Evolutionary conservation across 2,329 filamentous ascomycete genomes (phyloP), one percentile per base, ranked within the genome.

Genomic region (Alternaria gaisen): DNA sequence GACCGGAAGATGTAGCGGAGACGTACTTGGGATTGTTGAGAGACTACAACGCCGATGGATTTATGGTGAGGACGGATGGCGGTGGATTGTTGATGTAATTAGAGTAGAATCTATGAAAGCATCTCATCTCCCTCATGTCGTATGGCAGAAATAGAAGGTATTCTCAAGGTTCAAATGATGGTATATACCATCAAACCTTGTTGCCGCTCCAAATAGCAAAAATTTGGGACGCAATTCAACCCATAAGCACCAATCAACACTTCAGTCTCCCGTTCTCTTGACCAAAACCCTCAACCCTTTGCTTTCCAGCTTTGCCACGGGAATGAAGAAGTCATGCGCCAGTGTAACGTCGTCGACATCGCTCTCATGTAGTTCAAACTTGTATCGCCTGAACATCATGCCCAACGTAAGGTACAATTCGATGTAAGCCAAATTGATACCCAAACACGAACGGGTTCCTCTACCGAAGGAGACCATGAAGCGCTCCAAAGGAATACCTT

Each of bases 11-110:
- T 63, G 72, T 78, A 22, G 76, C 69, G 4, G 83, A 85, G 76
- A 77, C 74, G 34, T 86, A 81, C 74, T 60, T 86, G 54, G 84
- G 80, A 66, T 67, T 80, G 22, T 76, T 86, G 78, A 81, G 72
- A 72, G 83, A 85, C 72, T 56, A 67, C 59, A 83, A 83, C 70
- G 70, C 81, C 28, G 80, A 80, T 18, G 84, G 82, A 5, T 77
- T 72, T 30, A 74, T 83, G 62, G 72, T 84, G 20, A 72, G 75
- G 60, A 81, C 81, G 8, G 81, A 83, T 72, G 79, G 80, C 4
- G 81, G 81, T 1, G 61, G 54, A 10, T 36, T 75, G 57, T 32
- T 75, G 3, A 57, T 57, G 42, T 63, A 43, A 16, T 8, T 18
- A 12, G n/a, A 10, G 5, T 22, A 12, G 38, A 11, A 6, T 18